Evolutionary conservation across 192 early-diverging fungal genomes (phyloP).

Genomic region (Backusella westeae): DNA sequence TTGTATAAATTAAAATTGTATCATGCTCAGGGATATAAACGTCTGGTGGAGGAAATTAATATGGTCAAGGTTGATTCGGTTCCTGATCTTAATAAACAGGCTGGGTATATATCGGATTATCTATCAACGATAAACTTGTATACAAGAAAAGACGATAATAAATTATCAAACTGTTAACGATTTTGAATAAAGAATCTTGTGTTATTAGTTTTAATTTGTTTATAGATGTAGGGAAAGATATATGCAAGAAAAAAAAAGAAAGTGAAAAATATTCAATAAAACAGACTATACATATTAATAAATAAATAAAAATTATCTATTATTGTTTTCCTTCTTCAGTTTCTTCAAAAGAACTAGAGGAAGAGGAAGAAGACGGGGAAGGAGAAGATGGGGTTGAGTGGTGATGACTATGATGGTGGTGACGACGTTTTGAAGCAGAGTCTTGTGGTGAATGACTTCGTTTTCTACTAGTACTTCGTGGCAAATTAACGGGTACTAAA

Average conservation of each 20-base stretch:
- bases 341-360: background rate
- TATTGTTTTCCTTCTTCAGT: background rate
- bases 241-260: background rate
- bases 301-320: background rate
- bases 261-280: background rate
- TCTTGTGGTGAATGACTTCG: slow-evolving; percentile 4
- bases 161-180: background rate
- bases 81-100: slow-evolving; percentile 15
- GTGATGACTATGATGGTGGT: slow-evolving; percentile 90
- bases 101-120: slow-evolving; percentile 5
- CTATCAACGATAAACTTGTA: slow-evolving; percentile 1
- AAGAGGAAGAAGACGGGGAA: background rate
- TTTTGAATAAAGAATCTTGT: background rate
- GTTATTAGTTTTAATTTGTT: background rate
- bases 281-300: background rate
- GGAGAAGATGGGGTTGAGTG: slow-evolving; percentile 49
- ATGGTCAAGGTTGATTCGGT: slow-evolving; percentile 39
- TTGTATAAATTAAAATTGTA: slow-evolving; percentile 59
- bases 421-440: slow-evolving; percentile 66
- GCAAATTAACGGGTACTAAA: background rate
- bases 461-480: background rate
- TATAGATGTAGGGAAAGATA: background rate
- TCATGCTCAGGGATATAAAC: slow-evolving; percentile 75
- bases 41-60: slow-evolving; percentile 75
- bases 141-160: background rate